Conservation (phyloP, 257 asterid genomes). For the Handroanthus guayacan region DNA sequence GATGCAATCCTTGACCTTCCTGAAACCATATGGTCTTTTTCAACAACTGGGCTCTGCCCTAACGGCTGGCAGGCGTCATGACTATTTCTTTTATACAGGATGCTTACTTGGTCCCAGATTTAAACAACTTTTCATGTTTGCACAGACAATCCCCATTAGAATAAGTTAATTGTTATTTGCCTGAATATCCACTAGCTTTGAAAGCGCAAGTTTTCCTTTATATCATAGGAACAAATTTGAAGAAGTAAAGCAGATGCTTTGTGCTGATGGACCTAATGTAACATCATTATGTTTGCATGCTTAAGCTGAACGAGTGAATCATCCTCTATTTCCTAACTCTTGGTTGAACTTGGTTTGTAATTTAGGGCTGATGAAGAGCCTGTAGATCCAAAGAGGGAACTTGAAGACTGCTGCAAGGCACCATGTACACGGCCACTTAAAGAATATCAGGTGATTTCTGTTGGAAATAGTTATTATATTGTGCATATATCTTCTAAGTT, state of each 20-base stretch:
- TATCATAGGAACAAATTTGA: background rate
- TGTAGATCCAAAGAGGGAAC: conserved; percentile 76
- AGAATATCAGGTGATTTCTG: conserved; percentile 68
- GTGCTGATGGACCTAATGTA: conserved; percentile 6
- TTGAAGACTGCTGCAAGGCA: conserved; percentile 84
- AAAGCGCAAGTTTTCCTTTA: background rate
- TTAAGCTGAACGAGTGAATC: conserved; percentile 7
- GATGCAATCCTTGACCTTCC: background rate
- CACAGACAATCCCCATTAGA: background rate
- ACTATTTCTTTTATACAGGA: background rate
- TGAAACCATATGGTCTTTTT: background rate
- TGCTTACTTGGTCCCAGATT: background rate
- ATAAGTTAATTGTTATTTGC: background rate
- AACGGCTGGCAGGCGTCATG: conserved; percentile 6
- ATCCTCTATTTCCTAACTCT: conserved; percentile 2
- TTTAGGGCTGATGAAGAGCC: conserved; percentile 87
- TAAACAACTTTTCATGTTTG: background rate
- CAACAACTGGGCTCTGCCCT: background rate
- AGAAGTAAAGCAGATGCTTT: background rate
- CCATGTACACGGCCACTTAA: conserved; percentile 76
- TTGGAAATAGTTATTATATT: background rate
- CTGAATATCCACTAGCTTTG: background rate
- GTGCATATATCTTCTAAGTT: background rate
- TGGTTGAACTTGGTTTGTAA: conserved; percentile 7
- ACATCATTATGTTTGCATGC: background rate